Base-by-base conservation (phyloP, 495 filamentous ascomycete genomes). In the Annulohypoxylon stygium region DNA sequence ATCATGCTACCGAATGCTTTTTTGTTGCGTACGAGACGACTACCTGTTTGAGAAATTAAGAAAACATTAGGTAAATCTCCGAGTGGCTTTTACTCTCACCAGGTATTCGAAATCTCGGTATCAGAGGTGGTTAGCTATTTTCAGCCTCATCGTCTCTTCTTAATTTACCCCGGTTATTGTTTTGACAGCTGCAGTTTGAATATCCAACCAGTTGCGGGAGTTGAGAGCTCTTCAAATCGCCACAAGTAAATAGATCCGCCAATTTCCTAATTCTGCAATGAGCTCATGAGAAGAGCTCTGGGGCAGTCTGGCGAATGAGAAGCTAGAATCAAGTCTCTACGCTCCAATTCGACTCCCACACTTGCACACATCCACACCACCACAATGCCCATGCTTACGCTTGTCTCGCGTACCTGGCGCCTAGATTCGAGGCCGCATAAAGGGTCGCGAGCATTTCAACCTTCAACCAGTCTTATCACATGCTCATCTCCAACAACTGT, bases 391-490 rank as follows among this genome's bases (percentile, higher is more conserved):
- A 58, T 67, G 72, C 67, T 75, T 70, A 75, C 63, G 67, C 62
- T 58, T 71, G 72, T 75, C 72, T 75, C 67, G 67, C 72, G 72
- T 75, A 75, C 72, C 72, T 75, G 72, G 63, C 72, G 72, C 57
- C 72, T 70, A 75, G 72, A 62, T 41, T 65, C 62, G 54, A 53
- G 72, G 72, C 67, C 72, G 72, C 72, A 75, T 75, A 64, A 55
- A 58, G 18, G 71, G 72, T 62, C 72, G 47, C 26, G 36, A 62
- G 47, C 33, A 53, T 62, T 65, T 33, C 55, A 34, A 70, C 55
- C 66, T 66, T 74, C 67, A 25, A 59, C 61, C 62, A 66, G 67
- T 48, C 62, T 58, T 26, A 51, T 74, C 71, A 74, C 71, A 70
- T 70, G 62, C 48, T 26, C 45, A 25, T 63, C 67, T 48, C 67